A percentile compares a stretch with the other conserved stretches of the same genome.
phyloP scores from a whole-genome alignment of 805 yeast genomes.

The Saccharomycopsis guyanensis region DNA sequence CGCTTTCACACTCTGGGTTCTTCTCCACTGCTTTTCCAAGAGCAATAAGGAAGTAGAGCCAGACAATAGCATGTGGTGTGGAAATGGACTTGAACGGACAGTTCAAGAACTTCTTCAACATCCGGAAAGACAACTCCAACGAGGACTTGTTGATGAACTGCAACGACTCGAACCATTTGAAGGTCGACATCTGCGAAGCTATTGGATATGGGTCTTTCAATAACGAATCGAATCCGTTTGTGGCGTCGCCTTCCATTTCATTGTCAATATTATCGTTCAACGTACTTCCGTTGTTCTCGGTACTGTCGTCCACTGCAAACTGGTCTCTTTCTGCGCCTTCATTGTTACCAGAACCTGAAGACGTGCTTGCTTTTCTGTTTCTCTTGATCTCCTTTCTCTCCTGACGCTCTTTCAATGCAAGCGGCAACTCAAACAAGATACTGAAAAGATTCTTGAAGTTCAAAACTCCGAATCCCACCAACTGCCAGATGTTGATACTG shows the following conservation, averaged over 20 bases:
- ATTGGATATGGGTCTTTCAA: conserved; percentile 20
- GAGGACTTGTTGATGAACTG: conserved; percentile 55
- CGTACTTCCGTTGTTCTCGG: neutral
- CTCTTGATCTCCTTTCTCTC: conserved; percentile 64
- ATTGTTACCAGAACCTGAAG: neutral
- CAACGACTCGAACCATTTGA: conserved; percentile 52
- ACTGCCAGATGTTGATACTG: conserved; percentile 63
- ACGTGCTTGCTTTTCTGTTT: conserved; percentile 27
- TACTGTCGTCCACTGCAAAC: neutral
- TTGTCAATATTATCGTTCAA: conserved; percentile 18
- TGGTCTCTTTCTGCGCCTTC: conserved; percentile 16
- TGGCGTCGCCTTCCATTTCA: neutral
- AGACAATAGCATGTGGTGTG: conserved; percentile 66
- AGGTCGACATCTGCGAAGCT: conserved; percentile 27
- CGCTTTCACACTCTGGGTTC: conserved; percentile 37
- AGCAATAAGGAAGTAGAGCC: conserved; percentile 66
- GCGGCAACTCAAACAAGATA: conserved; percentile 61
- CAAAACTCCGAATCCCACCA: conserved; percentile 59
- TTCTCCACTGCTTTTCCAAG: conserved; percentile 47
- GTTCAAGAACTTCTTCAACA: conserved; percentile 53
- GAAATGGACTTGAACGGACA: conserved; percentile 65
- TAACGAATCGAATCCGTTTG: conserved; percentile 11
- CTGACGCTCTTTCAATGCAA: conserved; percentile 61
- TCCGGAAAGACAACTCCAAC: conserved; percentile 59
- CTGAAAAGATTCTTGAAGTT: conserved; percentile 72